Evolutionary conservation across 176 grass and related monocot genomes (phyloP), one percentile per base, ranked within the genome.

Genomic region (Aegilops umbellulata): DNA sequence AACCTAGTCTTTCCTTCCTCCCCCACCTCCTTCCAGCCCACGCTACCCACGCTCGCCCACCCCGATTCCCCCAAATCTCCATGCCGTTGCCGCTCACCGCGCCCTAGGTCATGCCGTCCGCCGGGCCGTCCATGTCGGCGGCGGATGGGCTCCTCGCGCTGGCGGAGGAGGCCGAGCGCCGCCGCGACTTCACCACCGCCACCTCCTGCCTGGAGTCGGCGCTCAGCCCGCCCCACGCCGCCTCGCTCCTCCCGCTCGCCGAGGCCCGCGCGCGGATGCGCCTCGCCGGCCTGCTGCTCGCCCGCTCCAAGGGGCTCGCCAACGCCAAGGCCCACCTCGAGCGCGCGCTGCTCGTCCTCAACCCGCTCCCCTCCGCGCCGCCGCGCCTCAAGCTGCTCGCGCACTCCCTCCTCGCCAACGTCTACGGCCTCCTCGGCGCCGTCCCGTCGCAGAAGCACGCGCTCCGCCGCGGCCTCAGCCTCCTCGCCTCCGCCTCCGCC

Each of bases 271-370:
- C 89, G 34, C 90, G 96, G 38, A 93, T 98, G 49, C 93, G 93
- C 60, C 88, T 98, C 39, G 93, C 90, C 3, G 26, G 30, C 69
- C 69, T 94, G 78, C 91, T 98, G 32, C 93, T 95, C 17, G 79
- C 82, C 3, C 86, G 85, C 66, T 80, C 91, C 35, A 67, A 80
- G 46, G 94, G 89, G 4, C 91, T 92, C 58, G 69, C 89, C 84
- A 83, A 58, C 74, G 92, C 96, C 77, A 98, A 98, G 77, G 77
- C 90, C 1, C 96, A 98, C 78, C 96, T 98, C 32, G 92, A 98
- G 84, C 88, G 92, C 42, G 88, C 93, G 1, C 96, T 95, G 8
- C 91, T 94, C 30, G 76, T 98, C 60, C 91, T 98, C 84, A 87
- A 89, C 65, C 88, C 84, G 10, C 88, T 94, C 47, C 89, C 93